phyloP scores from a whole-genome alignment of 768 basidiomycete genomes.

The Boletus rex-veris region DNA sequence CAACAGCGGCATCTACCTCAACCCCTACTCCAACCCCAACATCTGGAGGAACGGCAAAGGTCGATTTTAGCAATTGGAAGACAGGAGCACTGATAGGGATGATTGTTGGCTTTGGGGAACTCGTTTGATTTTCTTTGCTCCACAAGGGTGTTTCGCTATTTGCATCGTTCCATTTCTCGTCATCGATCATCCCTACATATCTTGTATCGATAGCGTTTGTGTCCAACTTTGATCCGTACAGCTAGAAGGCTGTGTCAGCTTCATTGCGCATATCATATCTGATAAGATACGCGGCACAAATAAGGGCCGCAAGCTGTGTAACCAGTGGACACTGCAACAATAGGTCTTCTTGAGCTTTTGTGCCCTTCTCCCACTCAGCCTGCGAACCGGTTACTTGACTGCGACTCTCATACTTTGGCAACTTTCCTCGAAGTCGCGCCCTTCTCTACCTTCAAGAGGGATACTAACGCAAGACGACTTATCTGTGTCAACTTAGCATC shows the following conservation, averaged over 20 bases:
- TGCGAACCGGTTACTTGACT: background rate
- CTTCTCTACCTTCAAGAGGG: background rate
- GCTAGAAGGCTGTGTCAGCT: background rate
- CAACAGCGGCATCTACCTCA: constrained; percentile 10
- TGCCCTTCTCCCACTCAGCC: constrained; percentile 1
- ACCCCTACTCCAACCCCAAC: background rate
- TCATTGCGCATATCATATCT: background rate
- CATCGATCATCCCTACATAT: too few species aligned
- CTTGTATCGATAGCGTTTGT: background rate
- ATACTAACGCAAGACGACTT: background rate
- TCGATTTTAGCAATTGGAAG: background rate
- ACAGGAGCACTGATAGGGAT: constrained; percentile 1
- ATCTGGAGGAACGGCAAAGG: background rate
- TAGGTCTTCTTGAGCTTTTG: background rate
- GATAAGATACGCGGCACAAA: constrained; percentile 19
- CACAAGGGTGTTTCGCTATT: background rate
- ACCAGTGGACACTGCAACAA: background rate
- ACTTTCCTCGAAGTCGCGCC: background rate
- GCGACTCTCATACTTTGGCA: background rate
- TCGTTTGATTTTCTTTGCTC: constrained; percentile 7
- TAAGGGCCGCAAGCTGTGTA: constrained; percentile 14
- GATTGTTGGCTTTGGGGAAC: constrained; percentile 1
- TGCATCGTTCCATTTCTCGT: background rate
- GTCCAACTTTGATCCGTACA: too few species aligned
- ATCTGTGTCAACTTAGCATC: background rate